Conservation (phyloP, 2,329 filamentous ascomycete genomes). For the Albophoma yamanashiensis region DNA sequence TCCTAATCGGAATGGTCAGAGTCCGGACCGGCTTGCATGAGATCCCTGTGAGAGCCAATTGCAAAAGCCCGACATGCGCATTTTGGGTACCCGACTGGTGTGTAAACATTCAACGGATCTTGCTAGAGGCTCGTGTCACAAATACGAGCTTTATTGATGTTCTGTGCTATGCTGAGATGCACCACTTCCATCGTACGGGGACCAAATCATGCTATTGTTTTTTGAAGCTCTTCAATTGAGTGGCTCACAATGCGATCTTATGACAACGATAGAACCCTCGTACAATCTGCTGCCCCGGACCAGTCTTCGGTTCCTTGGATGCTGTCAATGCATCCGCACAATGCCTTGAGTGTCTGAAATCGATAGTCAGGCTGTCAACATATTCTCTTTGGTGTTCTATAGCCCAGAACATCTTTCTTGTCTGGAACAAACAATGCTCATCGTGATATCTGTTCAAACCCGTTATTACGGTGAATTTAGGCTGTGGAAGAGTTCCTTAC, state of each 20-base stretch:
- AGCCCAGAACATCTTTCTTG: background rate
- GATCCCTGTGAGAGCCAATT: background rate
- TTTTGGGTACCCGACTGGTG: background rate
- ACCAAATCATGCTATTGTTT: background rate
- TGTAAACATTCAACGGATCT: background rate
- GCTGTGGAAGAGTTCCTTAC: background rate
- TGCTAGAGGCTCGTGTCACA: background rate
- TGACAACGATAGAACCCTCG: background rate
- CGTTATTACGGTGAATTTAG: background rate
- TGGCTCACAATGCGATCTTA: background rate
- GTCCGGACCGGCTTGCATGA: background rate
- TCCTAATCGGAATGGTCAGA: background rate
- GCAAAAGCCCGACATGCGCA: background rate
- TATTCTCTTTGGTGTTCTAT: background rate
- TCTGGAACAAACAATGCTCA: background rate
- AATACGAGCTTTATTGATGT: background rate
- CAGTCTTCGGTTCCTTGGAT: background rate
- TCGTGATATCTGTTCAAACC: background rate
- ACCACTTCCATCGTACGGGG: background rate
- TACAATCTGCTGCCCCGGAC: background rate
- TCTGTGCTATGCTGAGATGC: background rate
- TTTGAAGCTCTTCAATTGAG: background rate
- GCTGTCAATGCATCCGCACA: background rate
- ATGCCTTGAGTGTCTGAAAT: background rate
- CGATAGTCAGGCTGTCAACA: background rate